A percentile compares a stretch with the other conserved stretches of the same genome.
phyloP scores from a whole-genome alignment of 805 yeast species.

The Candida gorgasii region DNA sequence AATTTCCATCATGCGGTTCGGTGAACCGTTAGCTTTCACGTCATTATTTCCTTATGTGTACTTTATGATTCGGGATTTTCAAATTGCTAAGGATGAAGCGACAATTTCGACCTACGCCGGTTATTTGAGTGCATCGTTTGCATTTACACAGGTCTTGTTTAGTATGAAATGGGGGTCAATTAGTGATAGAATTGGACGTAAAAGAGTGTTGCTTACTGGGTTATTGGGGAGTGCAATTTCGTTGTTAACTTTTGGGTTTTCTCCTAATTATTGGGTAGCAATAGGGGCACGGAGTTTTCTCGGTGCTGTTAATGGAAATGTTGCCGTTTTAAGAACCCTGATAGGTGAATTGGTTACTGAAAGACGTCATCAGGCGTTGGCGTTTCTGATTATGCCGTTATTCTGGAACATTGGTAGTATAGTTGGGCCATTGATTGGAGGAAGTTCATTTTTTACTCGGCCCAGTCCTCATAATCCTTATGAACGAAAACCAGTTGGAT shows the following conservation, averaged over 20 bases:
- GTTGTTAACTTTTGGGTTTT: constrained; percentile 53
- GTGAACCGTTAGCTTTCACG: constrained; percentile 66
- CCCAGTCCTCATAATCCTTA: constrained; percentile 25
- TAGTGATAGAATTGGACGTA: constrained; percentile 58
- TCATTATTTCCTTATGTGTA: constrained; percentile 64
- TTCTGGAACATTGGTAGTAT: constrained; percentile 62
- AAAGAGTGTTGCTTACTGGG: constrained; percentile 53
- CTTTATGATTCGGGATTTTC: constrained; percentile 62
- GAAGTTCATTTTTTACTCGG: constrained; percentile 50
- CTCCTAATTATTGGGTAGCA: constrained; percentile 53
- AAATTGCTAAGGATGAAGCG: constrained; percentile 48
- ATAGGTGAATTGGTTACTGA: constrained; percentile 62
- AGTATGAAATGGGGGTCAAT: constrained; percentile 62
- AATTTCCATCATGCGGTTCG: constrained; percentile 47
- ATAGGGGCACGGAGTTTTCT: constrained; percentile 51
- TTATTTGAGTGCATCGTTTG: constrained; percentile 60
- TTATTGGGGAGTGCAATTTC: constrained; percentile 52
- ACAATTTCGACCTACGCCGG: constrained; percentile 63
- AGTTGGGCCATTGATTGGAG: constrained; percentile 60
- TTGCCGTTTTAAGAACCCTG: constrained; percentile 62
- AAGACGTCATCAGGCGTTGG: constrained; percentile 60
- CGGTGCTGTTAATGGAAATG: constrained; percentile 65
- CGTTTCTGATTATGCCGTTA: constrained; percentile 61
- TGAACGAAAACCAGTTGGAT: not conserved
- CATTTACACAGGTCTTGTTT: constrained; percentile 57